Evolutionary conservation across 2,329 filamentous ascomycete genomes (phyloP).

Genomic region (Phaeosphaeriaceae sp.): DNA sequence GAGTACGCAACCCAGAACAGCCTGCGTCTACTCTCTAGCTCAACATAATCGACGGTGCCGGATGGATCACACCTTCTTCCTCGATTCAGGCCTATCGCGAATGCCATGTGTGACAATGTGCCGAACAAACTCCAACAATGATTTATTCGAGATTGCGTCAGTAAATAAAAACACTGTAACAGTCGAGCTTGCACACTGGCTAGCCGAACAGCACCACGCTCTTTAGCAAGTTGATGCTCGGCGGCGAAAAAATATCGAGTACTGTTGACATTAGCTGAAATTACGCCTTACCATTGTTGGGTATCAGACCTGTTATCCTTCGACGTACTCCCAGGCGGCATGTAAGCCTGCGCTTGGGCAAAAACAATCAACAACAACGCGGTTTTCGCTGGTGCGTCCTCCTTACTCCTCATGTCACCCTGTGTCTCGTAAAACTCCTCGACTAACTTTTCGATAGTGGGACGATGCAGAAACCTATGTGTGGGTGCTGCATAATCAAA

Average conservation of each 20-base stretch:
- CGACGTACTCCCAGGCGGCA: constrained; percentile 35
- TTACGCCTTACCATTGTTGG: neutral
- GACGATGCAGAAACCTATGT: constrained; percentile 64
- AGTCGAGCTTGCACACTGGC: constrained; percentile 65
- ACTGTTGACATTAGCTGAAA: constrained; percentile 17
- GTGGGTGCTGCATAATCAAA: constrained; percentile 68
- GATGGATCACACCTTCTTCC: constrained; percentile 42
- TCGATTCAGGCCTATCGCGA: constrained; percentile 54
- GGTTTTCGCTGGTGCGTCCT: constrained; percentile 51
- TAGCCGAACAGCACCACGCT: constrained; percentile 61
- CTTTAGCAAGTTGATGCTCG: constrained; percentile 54
- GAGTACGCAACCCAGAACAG: constrained; percentile 70
- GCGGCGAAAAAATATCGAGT: constrained; percentile 53
- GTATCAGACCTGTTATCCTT: constrained; percentile 32
- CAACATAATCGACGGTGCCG: constrained; percentile 52
- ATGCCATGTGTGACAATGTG: constrained; percentile 60
- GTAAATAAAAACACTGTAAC: constrained; percentile 64
- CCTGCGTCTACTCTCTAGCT: constrained; percentile 61
- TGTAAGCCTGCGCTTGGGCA: constrained; percentile 58
- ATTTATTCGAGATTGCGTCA: constrained; percentile 65
- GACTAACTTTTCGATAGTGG: constrained; percentile 56
- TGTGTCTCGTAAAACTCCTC: constrained; percentile 55
- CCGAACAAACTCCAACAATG: constrained; percentile 68
- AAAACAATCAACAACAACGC: constrained; percentile 61
- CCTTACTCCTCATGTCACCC: constrained; percentile 49